A percentile compares a stretch with the other conserved stretches of the same genome.
Evolutionary conservation across 2,329 filamentous ascomycete genomes (phyloP).

Genomic region (Microascus cirrosus): DNA sequence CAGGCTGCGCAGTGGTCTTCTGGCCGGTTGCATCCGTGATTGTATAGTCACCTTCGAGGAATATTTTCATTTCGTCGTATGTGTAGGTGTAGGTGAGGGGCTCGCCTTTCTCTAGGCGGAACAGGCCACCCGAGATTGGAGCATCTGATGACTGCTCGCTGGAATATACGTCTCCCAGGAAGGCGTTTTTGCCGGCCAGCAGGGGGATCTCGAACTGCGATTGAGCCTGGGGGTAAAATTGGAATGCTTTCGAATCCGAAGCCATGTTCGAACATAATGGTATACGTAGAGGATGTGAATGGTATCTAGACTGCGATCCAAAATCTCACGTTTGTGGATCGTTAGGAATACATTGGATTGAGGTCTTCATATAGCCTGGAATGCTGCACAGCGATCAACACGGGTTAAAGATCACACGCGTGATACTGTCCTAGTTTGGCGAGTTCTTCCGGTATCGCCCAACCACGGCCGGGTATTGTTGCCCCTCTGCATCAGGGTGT

Average conservation of each 20-base stretch:
- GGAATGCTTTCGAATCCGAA: slow-evolving; percentile 18
- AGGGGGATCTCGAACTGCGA: slow-evolving; percentile 50
- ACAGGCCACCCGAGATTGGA: slow-evolving; percentile 53
- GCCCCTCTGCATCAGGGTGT: not conserved
- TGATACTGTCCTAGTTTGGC: not conserved
- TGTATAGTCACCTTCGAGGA: slow-evolving; percentile 55
- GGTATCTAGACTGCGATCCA: not conserved
- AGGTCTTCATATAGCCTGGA: not conserved
- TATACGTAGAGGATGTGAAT: not conserved
- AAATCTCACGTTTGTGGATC: not conserved
- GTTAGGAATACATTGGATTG: not conserved
- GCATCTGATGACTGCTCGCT: slow-evolving; percentile 39
- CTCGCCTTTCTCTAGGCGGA: slow-evolving; percentile 56
- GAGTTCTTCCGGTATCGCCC: not conserved
- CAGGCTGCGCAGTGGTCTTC: not conserved
- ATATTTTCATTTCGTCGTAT: slow-evolving; percentile 67
- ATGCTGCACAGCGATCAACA: not conserved
- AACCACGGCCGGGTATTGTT: not conserved
- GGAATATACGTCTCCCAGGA: slow-evolving; percentile 49
- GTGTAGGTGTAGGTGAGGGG: slow-evolving; percentile 58
- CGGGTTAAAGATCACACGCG: not conserved
- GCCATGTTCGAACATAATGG: not conserved
- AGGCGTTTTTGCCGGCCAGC: slow-evolving; percentile 58
- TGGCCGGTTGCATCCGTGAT: slow-evolving; percentile 26
- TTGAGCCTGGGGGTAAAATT: slow-evolving; percentile 46